A percentile compares a stretch with the other conserved stretches of the same genome.
These are phyloP conservation scores for Pulveroboletus ravenelii DNA, from an alignment of 768 basidiomycete genomes.

Conservation along the genomic window DNA sequence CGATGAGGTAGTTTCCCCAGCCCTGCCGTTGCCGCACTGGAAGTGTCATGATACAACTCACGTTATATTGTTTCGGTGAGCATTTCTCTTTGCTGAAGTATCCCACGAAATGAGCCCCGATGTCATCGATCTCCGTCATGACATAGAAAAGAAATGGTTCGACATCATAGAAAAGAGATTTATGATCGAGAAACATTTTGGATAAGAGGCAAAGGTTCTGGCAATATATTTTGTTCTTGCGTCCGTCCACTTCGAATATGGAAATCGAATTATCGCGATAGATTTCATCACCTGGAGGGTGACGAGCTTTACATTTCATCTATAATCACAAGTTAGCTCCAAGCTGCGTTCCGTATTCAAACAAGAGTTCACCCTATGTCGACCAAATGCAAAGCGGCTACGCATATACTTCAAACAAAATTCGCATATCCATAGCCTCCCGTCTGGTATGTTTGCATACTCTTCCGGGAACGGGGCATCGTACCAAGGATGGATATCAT, in stretches of 20 bases:
- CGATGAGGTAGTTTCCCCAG: conserved; percentile 96
- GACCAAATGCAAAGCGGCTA: conserved; percentile 76
- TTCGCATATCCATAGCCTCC: conserved; percentile 93
- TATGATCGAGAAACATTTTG: conserved; percentile 99
- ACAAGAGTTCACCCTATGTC: conserved; percentile 70
- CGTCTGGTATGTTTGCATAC: conserved; percentile 88
- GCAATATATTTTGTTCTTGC: conserved; percentile 99
- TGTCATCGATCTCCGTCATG: conserved; percentile 85
- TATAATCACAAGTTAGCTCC: conserved; percentile 31
- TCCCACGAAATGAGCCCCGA: conserved; percentile 91
- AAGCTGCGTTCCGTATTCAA: not conserved
- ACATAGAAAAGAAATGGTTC: conserved; percentile 99
- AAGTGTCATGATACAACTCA: conserved; percentile 99
- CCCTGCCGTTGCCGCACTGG: conserved; percentile 92
- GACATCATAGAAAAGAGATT: conserved; percentile 98
- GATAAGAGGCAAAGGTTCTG: conserved; percentile 96
- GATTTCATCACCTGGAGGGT: conserved; percentile 98
- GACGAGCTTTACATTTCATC: conserved; percentile 92
- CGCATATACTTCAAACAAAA: conserved; percentile 99
- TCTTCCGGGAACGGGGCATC: conserved; percentile 99
- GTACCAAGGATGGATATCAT: conserved; percentile 97
- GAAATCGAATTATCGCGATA: conserved; percentile 86
- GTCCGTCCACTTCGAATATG: conserved; percentile 96
- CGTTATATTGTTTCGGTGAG: conserved; percentile 92
- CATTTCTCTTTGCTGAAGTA: conserved; percentile 99